Conservation (phyloP, 495 filamentous ascomycete genomes). For the Hypomontagnella submonticulosa region DNA sequence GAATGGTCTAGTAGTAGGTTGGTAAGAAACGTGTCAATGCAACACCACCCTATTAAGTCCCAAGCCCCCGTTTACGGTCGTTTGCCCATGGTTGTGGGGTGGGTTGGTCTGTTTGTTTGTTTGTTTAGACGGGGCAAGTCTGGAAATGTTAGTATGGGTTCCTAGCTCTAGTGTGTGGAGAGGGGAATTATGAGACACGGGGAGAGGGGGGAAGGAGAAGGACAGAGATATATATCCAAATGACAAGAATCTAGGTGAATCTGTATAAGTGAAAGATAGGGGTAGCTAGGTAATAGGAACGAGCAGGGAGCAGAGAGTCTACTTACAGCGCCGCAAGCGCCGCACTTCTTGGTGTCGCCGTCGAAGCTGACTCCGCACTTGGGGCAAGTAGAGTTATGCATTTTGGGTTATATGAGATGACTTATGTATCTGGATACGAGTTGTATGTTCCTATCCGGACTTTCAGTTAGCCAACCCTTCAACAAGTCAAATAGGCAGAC, state of each 20-base stretch:
- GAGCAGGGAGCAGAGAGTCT: background rate
- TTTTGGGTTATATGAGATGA: constrained; percentile 38
- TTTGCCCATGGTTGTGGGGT: constrained; percentile 4
- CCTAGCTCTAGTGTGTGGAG: background rate
- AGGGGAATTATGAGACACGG: background rate
- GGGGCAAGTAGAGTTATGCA: constrained; percentile 60
- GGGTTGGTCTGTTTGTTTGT: constrained; percentile 16
- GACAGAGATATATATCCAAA: background rate
- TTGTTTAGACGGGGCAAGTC: constrained; percentile 48
- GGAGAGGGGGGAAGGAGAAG: background rate
- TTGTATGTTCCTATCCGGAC: background rate
- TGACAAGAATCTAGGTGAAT: background rate
- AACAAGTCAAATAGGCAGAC: background rate
- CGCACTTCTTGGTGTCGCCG: constrained; percentile 58
- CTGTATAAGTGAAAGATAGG: background rate
- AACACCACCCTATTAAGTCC: constrained; percentile 5
- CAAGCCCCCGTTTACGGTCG: background rate
- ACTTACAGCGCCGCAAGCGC: constrained; percentile 62
- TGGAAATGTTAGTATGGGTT: constrained; percentile 21
- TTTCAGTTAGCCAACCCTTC: background rate
- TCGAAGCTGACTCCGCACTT: constrained; percentile 59
- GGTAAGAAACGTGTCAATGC: background rate
- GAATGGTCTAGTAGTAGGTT: constrained; percentile 28
- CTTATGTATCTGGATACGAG: background rate
- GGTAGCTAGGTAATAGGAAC: background rate